Percentiles rank a stretch among this genome's conserved stretches.
These are phyloP conservation scores for Camillea tinctor DNA, from an alignment of 2,329 filamentous ascomycete genomes.

Conservation along the genomic window DNA sequence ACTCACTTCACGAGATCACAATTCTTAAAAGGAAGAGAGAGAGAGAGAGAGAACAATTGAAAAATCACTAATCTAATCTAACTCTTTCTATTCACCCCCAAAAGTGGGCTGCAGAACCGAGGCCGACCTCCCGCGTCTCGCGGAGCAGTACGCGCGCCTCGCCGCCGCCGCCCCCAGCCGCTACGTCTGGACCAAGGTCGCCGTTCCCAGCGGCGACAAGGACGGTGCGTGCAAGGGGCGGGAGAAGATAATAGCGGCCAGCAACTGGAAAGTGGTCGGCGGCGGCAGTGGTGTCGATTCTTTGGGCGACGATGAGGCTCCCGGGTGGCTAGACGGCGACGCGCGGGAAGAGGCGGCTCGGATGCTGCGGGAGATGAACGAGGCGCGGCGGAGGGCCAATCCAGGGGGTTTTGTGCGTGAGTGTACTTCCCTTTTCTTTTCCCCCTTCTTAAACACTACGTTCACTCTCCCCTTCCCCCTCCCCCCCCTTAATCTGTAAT, in stretches of 20 bases:
- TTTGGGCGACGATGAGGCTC: slow-evolving; percentile 22
- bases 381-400: slow-evolving; percentile 32
- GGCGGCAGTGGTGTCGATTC: slow-evolving; percentile 12
- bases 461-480: no score
- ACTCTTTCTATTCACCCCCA: no score
- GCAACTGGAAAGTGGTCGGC: slow-evolving; percentile 35
- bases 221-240: slow-evolving; percentile 18
- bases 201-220: slow-evolving; percentile 30
- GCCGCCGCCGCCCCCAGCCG: slow-evolving; percentile 19
- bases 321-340: slow-evolving; percentile 32
- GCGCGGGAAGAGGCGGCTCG: slow-evolving; percentile 34
- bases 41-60: no score
- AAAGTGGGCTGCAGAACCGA: slow-evolving; percentile 19
- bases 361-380: slow-evolving; percentile 31
- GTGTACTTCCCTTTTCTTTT: slow-evolving; percentile 16
- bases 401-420: slow-evolving; percentile 34
- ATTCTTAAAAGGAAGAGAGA: no score
- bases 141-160: no score
- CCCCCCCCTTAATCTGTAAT: no score
- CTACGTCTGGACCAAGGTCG: slow-evolving; percentile 36
- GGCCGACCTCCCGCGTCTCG: slow-evolving; percentile 20
- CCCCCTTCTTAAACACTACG: no score
- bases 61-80: no score
- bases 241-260: slow-evolving; percentile 32
- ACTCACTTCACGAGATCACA: no score